phyloP scores from a whole-genome alignment of 139 green algal species.

The Picochlorum sp. region DNA sequence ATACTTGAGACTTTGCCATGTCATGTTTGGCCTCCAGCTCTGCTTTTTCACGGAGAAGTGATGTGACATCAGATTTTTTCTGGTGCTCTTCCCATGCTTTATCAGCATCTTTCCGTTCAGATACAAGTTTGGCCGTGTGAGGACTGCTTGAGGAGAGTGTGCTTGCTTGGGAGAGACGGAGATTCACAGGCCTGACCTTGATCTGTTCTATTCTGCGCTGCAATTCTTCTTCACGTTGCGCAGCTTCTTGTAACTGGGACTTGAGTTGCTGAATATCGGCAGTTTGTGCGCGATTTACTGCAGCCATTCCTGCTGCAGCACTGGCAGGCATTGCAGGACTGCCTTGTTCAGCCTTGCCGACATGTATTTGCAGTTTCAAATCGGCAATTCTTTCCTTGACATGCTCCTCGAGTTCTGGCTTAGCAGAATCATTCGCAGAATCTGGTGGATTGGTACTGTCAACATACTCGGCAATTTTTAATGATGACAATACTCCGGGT shows the following conservation, averaged over 20 bases:
- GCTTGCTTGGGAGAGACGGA: not conserved
- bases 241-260: too few relatives aligned
- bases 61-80: constrained; percentile 21
- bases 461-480: too few relatives aligned
- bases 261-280: not conserved
- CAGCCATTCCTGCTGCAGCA: not conserved
- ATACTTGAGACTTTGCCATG: constrained; percentile 24
- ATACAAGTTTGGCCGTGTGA: constrained; percentile 2
- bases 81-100: constrained; percentile 16
- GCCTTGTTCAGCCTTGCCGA: not conserved
- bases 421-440: too few relatives aligned
- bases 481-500: too few relatives aligned
- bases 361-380: not conserved
- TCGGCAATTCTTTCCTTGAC: not conserved
- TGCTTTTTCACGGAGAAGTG: constrained; percentile 22
- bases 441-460: too few relatives aligned
- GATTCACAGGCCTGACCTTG: not conserved
- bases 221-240: not conserved
- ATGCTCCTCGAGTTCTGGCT: not conserved
- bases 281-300: not conserved
- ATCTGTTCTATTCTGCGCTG: not conserved
- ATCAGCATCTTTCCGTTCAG: constrained; percentile 14
- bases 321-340: not conserved
- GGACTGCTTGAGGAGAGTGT: not conserved
- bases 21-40: constrained; percentile 29